A percentile compares a stretch with the other conserved stretches of the same genome.
Conservation (phyloP, 768 basidiomycete species). For the Thelephora aurantiotincta region DNA sequence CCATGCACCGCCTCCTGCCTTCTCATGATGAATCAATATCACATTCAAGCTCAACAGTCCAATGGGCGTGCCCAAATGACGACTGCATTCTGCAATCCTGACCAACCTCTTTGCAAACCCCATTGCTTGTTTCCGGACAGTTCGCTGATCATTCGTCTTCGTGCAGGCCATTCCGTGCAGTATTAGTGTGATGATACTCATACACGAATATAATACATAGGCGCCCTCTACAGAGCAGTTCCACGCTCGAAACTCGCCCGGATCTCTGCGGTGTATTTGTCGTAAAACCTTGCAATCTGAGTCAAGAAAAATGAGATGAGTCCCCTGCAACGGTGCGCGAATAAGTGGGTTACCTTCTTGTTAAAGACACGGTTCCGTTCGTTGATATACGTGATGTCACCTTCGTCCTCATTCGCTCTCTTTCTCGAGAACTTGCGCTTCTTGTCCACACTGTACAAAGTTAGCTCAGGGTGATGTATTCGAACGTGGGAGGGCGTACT, state of each 20-base stretch:
- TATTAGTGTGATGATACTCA: conserved; percentile 1
- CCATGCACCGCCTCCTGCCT: neutral
- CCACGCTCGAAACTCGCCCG: conserved; percentile 97
- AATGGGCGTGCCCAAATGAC: conserved; percentile 28
- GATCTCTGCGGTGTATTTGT: conserved; percentile 94
- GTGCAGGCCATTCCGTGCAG: neutral
- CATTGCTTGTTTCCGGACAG: neutral
- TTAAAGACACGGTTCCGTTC: conserved; percentile 96
- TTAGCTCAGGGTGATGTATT: neutral
- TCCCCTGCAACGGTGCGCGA: neutral
- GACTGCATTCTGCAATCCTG: conserved; percentile 31
- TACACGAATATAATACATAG: conserved; percentile 8
- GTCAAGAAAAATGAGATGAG: neutral
- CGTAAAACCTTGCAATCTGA: conserved; percentile 88
- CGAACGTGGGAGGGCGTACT: conserved; percentile 41
- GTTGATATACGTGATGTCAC: conserved; percentile 98
- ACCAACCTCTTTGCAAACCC: conserved; percentile 6
- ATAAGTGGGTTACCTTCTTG: conserved; percentile 55
- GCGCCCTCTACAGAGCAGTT: conserved; percentile 56
- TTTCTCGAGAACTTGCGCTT: conserved; percentile 85
- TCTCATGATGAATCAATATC: conserved; percentile 24
- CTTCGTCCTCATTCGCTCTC: conserved; percentile 80
- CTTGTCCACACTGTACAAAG: conserved; percentile 60
- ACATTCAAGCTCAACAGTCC: conserved; percentile 39
- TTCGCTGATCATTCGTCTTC: neutral